These are phyloP conservation scores for Ceratocystis harringtonii DNA, from an alignment of 2,329 filamentous ascomycete genomes.

Conservation along the genomic window DNA sequence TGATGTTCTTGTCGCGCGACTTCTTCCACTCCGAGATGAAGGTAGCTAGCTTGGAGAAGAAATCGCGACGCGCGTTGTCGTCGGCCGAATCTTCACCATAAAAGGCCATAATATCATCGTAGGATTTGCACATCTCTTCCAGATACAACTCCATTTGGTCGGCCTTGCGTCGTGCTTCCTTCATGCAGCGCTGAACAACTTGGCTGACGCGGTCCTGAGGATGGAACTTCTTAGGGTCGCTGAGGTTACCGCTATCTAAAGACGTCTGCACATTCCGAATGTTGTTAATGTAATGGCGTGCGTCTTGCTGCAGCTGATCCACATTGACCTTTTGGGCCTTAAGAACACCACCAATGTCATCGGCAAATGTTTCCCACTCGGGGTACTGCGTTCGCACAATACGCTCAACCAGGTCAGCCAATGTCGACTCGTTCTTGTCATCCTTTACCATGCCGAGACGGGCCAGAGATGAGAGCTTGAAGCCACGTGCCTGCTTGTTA, in stretches of 20 bases:
- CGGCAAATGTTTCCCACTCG: conserved; percentile 78
- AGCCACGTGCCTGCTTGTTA: conserved; percentile 94
- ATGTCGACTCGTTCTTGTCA: conserved; percentile 93
- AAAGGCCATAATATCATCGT: conserved; percentile 43
- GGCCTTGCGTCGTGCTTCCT: conserved; percentile 86
- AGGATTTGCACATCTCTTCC: conserved; percentile 61
- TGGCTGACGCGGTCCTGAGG: conserved; percentile 89
- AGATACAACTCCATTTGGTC: conserved; percentile 90
- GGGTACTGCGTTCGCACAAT: conserved; percentile 94
- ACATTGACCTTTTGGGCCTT: conserved; percentile 82
- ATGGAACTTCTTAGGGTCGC: conserved; percentile 94
- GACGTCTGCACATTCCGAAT: conserved; percentile 87
- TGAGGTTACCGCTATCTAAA: conserved; percentile 83
- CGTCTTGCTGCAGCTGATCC: conserved; percentile 75
- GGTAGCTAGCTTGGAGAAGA: conserved; percentile 82
- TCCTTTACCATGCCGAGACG: conserved; percentile 96
- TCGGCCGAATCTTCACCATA: conserved; percentile 81
- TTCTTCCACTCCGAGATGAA: conserved; percentile 95
- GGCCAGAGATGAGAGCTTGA: conserved; percentile 91
- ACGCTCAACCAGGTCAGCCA: conserved; percentile 89
- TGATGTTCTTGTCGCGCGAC: conserved; percentile 81
- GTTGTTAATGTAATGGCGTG: conserved; percentile 85
- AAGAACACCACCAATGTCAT: conserved; percentile 70
- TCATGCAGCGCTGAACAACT: conserved; percentile 86
- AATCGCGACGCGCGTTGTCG: conserved; percentile 84